Evolutionary conservation across 345 rosid species (phyloP).

Genomic region (Lepidium aucheri): DNA sequence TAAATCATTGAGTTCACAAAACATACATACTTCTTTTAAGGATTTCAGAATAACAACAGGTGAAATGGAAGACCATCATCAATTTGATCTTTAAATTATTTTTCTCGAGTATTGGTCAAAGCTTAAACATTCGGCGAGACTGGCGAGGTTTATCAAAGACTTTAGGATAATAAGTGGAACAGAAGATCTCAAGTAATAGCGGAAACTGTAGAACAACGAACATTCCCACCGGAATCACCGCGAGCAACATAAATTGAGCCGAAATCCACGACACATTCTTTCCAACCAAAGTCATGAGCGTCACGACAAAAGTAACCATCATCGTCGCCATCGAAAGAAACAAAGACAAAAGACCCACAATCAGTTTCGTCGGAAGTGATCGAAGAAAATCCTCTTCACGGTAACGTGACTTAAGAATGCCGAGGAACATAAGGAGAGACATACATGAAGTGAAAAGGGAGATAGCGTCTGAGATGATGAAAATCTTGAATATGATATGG

Average conservation of each 20-base stretch:
- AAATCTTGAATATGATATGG: conserved; percentile 17
- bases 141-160: conserved; percentile 47
- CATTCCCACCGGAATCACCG: conserved; percentile 49
- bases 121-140: background rate
- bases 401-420: conserved; percentile 48
- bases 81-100: background rate
- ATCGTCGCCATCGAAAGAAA: conserved; percentile 64
- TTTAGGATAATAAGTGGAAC: conserved; percentile 50
- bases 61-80: background rate
- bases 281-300: conserved; percentile 30
- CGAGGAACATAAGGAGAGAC: conserved; percentile 44
- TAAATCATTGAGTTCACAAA: too few species aligned
- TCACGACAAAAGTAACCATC: conserved; percentile 44
- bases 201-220: conserved; percentile 63
- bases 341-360: conserved; percentile 49
- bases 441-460: conserved; percentile 46
- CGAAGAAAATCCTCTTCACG: conserved; percentile 44
- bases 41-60: background rate
- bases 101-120: background rate
- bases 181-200: conserved; percentile 52
- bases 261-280: conserved; percentile 22
- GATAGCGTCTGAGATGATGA: conserved; percentile 39
- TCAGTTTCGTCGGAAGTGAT: conserved; percentile 42
- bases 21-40: too few species aligned
- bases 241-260: conserved; percentile 42